Conservation (phyloP, 2,329 filamentous ascomycete genomes). For the Triangularia verruculosa region DNA sequence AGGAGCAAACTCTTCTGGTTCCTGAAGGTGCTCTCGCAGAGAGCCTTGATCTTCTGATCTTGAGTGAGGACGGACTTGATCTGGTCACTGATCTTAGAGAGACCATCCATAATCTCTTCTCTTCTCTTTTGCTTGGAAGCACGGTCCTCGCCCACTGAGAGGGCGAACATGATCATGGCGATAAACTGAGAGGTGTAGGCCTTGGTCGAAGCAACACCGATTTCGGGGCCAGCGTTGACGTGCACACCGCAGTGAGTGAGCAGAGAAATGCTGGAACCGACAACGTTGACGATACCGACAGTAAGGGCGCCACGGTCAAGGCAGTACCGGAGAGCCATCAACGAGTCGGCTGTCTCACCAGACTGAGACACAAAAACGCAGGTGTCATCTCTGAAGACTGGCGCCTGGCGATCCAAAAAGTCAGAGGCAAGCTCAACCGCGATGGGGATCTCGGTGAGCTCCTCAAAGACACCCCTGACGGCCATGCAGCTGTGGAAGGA, state of each 20-base stretch:
- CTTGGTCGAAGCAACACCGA: constrained; percentile 98
- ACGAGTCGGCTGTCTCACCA: constrained; percentile 94
- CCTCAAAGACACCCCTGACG: constrained; percentile 95
- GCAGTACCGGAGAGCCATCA: constrained; percentile 97
- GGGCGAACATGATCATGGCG: constrained; percentile 99
- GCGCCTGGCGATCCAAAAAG: constrained; percentile 93
- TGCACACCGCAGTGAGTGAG: constrained; percentile 99
- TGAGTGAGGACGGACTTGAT: constrained; percentile 90
- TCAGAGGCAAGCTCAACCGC: constrained; percentile 95
- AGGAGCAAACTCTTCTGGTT: constrained; percentile 95
- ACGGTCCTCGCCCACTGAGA: constrained; percentile 93
- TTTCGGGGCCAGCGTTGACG: constrained; percentile 97
- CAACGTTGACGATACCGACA: constrained; percentile 97
- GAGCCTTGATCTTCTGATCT: constrained; percentile 88
- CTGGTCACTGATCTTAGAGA: constrained; percentile 81
- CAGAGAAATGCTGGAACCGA: constrained; percentile 96
- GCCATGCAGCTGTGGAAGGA: constrained; percentile 99
- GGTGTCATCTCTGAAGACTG: constrained; percentile 98
- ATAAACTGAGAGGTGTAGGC: constrained; percentile 99
- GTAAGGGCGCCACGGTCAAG: constrained; percentile 95
- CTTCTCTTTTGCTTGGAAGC: constrained; percentile 89
- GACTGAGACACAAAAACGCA: constrained; percentile 99
- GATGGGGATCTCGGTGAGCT: constrained; percentile 96
- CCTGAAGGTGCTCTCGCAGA: constrained; percentile 91
- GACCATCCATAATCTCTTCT: constrained; percentile 93